Evolutionary conservation across 345 rosid species (phyloP).

Genomic region (Geranium brycei): DNA sequence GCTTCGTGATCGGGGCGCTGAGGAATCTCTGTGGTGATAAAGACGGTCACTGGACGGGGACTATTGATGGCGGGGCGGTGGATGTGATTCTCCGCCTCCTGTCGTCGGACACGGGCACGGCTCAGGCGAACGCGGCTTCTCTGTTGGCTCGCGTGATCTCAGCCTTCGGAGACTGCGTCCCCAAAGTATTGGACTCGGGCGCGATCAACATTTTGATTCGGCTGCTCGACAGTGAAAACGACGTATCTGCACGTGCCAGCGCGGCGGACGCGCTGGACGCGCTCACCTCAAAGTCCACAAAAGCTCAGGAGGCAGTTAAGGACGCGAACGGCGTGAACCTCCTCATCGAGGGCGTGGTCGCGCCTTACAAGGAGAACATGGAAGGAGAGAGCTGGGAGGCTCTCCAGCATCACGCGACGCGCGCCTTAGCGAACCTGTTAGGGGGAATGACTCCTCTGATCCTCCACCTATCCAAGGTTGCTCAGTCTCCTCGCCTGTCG

Average conservation of each 20-base stretch:
- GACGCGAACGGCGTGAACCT: conserved; percentile 56
- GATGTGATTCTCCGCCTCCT: conserved; percentile 60
- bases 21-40: conserved; percentile 74
- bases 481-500: conserved; percentile 56
- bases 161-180: conserved; percentile 47
- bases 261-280: conserved; percentile 79
- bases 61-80: conserved; percentile 62
- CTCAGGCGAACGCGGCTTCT: conserved; percentile 84
- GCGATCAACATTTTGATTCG: conserved; percentile 53
- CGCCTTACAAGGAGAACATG: conserved; percentile 69
- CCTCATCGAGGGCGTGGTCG: conserved; percentile 66
- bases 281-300: conserved; percentile 50
- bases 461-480: conserved; percentile 49
- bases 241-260: conserved; percentile 51
- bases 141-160: conserved; percentile 66
- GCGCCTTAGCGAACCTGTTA: conserved; percentile 59
- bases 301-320: conserved; percentile 44
- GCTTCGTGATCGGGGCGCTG: conserved; percentile 71
- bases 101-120: conserved; percentile 56
- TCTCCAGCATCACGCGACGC: conserved; percentile 59
- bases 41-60: conserved; percentile 61
- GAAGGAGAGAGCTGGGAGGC: conserved; percentile 47
- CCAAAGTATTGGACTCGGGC: conserved; percentile 63
- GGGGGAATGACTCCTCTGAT: conserved; percentile 68
- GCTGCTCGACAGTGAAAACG: conserved; percentile 44